Evolutionary conservation across 108 stramenopile species (phyloP).

Genomic region (Cyclotella baltica): DNA sequence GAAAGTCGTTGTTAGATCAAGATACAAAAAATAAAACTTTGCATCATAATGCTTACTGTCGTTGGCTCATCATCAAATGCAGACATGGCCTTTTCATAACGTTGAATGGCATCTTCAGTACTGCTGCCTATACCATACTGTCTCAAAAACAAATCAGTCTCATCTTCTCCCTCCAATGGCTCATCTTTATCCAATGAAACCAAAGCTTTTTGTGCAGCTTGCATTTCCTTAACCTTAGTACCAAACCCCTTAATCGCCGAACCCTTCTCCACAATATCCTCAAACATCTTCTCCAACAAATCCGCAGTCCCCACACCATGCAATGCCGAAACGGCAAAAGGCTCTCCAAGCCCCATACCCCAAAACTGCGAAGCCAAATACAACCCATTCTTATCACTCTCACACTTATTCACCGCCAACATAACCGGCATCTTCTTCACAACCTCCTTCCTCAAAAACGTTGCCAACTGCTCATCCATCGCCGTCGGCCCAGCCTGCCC

Average conservation of each 20-base stretch:
- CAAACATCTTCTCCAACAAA: constrained; percentile 88
- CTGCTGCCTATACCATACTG: constrained; percentile 73
- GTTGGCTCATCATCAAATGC: constrained; percentile 74
- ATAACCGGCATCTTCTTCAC: constrained; percentile 79
- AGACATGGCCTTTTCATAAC: constrained; percentile 80
- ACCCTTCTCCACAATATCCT: constrained; percentile 73
- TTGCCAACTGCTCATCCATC: constrained; percentile 89
- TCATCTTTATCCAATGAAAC: constrained; percentile 59
- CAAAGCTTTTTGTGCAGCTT: constrained; percentile 68
- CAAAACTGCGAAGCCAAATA: constrained; percentile 93
- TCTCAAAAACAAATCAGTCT: constrained; percentile 73
- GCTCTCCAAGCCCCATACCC: constrained; percentile 95
- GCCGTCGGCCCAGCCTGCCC: constrained; percentile 84
- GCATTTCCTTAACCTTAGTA: constrained; percentile 76
- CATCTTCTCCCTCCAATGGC: constrained; percentile 80
- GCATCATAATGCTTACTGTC: constrained; percentile 18
- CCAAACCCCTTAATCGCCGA: constrained; percentile 81
- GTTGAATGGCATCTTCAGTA: constrained; percentile 62
- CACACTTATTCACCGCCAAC: constrained; percentile 98
- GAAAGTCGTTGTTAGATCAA: background rate
- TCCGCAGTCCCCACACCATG: constrained; percentile 98
- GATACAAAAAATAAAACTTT: background rate
- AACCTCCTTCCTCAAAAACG: constrained; percentile 88
- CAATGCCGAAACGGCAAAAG: constrained; percentile 92
- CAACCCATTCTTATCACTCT: constrained; percentile 81